These are phyloP conservation scores for Tillandsia leiboldiana DNA, from an alignment of 176 grass and related monocot genomes.

Conservation along the genomic window DNA sequence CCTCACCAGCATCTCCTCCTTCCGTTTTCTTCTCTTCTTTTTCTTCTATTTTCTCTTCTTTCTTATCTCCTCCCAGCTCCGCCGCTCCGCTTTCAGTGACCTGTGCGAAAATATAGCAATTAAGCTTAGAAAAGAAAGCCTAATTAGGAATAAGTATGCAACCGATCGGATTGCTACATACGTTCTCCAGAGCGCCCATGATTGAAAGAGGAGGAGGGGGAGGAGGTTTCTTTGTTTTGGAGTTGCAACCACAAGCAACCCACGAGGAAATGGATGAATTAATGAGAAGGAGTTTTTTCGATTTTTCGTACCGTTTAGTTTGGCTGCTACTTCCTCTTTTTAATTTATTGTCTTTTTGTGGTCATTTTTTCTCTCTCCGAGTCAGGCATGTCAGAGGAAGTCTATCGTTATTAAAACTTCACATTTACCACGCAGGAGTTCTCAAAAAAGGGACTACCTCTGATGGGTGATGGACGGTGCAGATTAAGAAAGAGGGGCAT, in stretches of 20 bases:
- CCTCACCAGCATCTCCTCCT: conserved; percentile 28
- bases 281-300: no score
- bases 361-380: conserved; percentile 5
- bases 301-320: no score
- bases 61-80: neutral
- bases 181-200: no score
- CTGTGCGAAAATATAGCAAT: neutral
- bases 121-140: neutral
- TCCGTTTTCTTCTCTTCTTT: neutral
- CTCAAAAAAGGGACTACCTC: neutral
- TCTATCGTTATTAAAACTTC: neutral
- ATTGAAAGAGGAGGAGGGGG: no score
- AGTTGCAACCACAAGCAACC: no score
- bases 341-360: neutral
- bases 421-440: neutral
- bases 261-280: no score
- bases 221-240: no score
- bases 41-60: neutral
- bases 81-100: neutral
- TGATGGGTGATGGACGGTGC: no score
- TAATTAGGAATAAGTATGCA: neutral
- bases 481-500: neutral
- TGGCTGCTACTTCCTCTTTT: no score
- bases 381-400: conserved; percentile 16
- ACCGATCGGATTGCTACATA: no score